Percentiles rank a stretch among this genome's conserved stretches.
phyloP scores from a whole-genome alignment of 148 eudicot species.

The Rheum nobile region DNA sequence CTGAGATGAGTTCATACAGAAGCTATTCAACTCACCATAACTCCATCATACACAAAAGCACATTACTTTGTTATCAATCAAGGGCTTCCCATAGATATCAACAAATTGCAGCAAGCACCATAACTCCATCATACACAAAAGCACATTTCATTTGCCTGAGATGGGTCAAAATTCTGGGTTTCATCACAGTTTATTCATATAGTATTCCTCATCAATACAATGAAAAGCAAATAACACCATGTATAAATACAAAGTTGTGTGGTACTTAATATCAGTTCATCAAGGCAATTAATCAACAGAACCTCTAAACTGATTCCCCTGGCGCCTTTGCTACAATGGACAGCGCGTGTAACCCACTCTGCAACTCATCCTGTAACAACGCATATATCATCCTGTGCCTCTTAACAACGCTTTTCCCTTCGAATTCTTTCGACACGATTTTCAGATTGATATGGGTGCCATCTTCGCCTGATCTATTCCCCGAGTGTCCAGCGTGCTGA shows the following conservation, averaged over 20 bases:
- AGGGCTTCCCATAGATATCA: too few relatives aligned
- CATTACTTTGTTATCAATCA: too few relatives aligned
- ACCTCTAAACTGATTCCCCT: slow-evolving; percentile 26
- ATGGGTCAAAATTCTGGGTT: not conserved
- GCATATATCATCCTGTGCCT: slow-evolving; percentile 77
- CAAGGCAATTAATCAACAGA: not conserved
- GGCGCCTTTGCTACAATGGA: slow-evolving; percentile 81
- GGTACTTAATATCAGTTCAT: not conserved
- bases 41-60: not conserved
- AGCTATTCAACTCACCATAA: not conserved
- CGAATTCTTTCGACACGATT: slow-evolving; percentile 64
- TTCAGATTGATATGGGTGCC: slow-evolving; percentile 78
- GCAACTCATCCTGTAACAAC: slow-evolving; percentile 73
- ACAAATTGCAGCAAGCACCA: not conserved
- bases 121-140: too few relatives aligned
- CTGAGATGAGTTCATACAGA: not conserved
- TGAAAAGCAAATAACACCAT: not conserved
- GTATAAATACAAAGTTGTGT: not conserved
- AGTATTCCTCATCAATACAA: not conserved
- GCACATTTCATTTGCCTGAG: too few relatives aligned
- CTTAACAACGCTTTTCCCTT: slow-evolving; percentile 80
- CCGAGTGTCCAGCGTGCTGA: slow-evolving; percentile 89
- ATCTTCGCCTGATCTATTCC: slow-evolving; percentile 53
- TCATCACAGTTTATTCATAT: not conserved
- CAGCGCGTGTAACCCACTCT: slow-evolving; percentile 77